Conservation (phyloP, 2,329 filamentous ascomycete species). For the Fonsecaea pedrosoi region DNA sequence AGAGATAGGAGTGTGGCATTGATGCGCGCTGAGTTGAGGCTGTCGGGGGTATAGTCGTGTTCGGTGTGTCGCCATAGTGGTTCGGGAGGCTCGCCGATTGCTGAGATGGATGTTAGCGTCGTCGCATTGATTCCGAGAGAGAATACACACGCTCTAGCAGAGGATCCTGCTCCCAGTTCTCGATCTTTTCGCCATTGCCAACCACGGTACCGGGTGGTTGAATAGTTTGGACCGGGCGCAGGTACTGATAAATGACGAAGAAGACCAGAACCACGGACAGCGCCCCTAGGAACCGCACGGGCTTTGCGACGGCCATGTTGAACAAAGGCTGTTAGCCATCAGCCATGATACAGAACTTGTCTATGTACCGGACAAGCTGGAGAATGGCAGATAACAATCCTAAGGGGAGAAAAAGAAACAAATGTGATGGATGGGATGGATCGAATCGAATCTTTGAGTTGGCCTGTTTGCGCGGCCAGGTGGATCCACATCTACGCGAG, state of each 20-base stretch:
- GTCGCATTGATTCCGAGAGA: conserved; percentile 17
- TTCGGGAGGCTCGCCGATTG: conserved; percentile 81
- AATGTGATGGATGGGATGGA: not conserved
- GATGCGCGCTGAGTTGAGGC: conserved; percentile 78
- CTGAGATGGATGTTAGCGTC: conserved; percentile 54
- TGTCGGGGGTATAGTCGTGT: conserved; percentile 78
- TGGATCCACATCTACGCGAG: conserved; percentile 2
- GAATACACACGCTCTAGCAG: conserved; percentile 77
- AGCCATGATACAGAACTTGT: conserved; percentile 18
- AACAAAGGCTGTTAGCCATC: conserved; percentile 25
- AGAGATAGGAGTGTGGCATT: conserved; percentile 91
- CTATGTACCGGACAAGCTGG: not conserved
- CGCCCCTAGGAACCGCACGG: conserved; percentile 78
- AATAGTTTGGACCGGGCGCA: conserved; percentile 60
- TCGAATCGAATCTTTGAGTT: conserved; percentile 1
- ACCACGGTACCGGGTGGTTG: conserved; percentile 40
- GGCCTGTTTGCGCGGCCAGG: not conserved
- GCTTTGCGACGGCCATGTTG: conserved; percentile 81
- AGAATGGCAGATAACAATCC: not conserved
- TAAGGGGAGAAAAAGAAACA: not conserved
- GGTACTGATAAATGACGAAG: conserved; percentile 79
- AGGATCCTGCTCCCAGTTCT: conserved; percentile 76
- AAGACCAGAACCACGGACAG: conserved; percentile 75
- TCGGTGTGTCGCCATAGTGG: conserved; percentile 74
- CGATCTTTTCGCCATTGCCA: conserved; percentile 52